Evolutionary conservation across 2,329 filamentous ascomycete genomes (phyloP).

Genomic region (Dryadomyces quercus-mongolicae): DNA sequence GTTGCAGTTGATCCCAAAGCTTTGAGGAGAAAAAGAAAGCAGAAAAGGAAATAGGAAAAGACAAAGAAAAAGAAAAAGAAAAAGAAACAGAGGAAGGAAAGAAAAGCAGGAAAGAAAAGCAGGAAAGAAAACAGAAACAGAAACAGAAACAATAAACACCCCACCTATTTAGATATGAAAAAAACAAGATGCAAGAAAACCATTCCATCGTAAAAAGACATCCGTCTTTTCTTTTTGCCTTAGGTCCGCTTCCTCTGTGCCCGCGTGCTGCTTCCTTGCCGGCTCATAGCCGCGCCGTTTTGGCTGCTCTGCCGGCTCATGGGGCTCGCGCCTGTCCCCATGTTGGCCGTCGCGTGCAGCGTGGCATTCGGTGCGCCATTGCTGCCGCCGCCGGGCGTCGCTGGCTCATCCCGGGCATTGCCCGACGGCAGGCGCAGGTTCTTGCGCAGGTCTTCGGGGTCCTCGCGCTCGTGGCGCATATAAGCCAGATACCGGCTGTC

Average conservation of each 20-base stretch:
- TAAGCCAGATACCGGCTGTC: slow-evolving; percentile 37
- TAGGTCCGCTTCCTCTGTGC: slow-evolving; percentile 14
- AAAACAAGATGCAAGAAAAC: neutral
- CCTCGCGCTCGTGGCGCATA: slow-evolving; percentile 28
- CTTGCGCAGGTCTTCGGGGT: slow-evolving; percentile 37
- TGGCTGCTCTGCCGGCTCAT: slow-evolving; percentile 46
- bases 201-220: neutral
- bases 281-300: slow-evolving; percentile 44
- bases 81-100: neutral
- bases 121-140: neutral
- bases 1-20: neutral
- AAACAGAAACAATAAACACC: neutral
- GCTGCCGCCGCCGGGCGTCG: slow-evolving; percentile 15
- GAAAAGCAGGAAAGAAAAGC: neutral
- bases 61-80: neutral
- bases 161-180: neutral
- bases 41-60: neutral
- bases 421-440: slow-evolving; percentile 35
- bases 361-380: neutral
- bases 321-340: slow-evolving; percentile 24
- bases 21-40: neutral
- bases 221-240: neutral
- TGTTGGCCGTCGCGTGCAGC: neutral
- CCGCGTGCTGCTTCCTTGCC: slow-evolving; percentile 32
- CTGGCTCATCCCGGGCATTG: slow-evolving; percentile 29